A percentile compares a stretch with the other conserved stretches of the same genome.
These are phyloP conservation scores for Vigna hirtella DNA, from an alignment of 306 rosid genomes.

Conservation along the genomic window DNA sequence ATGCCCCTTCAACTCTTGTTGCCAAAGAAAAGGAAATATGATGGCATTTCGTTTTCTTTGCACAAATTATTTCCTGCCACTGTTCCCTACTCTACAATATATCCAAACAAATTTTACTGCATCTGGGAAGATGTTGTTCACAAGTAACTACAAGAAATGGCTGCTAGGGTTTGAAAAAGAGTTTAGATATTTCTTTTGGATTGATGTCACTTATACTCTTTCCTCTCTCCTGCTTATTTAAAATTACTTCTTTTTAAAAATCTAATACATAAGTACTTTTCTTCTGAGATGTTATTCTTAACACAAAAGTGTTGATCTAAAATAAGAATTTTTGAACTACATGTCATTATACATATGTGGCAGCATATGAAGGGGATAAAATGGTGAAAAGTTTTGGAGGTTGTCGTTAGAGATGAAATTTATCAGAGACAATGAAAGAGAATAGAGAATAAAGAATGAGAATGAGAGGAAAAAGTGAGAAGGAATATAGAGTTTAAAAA, in stretches of 20 bases:
- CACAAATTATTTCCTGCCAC: conserved; percentile 38
- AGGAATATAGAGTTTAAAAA: background rate
- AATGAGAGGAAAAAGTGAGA: background rate
- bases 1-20: conserved; percentile 36
- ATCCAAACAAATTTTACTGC: conserved; percentile 1
- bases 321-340: too few species aligned
- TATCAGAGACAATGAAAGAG: background rate
- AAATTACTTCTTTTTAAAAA: too few species aligned
- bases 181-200: conserved; percentile 25
- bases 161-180: conserved; percentile 17
- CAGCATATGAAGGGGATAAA: background rate
- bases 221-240: too few species aligned
- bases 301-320: too few species aligned
- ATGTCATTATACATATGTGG: background rate
- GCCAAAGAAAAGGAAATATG: conserved; percentile 23
- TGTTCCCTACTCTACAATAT: conserved; percentile 8
- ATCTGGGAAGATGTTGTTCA: background rate
- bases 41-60: conserved; percentile 35
- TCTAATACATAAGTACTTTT: too few species aligned
- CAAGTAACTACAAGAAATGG: background rate
- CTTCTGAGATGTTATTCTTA: too few species aligned
- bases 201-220: background rate
- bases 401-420: background rate
- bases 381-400: background rate
- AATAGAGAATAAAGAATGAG: background rate